Conservation (phyloP, 805 yeast species). For the Starmera dryadoides region DNA sequence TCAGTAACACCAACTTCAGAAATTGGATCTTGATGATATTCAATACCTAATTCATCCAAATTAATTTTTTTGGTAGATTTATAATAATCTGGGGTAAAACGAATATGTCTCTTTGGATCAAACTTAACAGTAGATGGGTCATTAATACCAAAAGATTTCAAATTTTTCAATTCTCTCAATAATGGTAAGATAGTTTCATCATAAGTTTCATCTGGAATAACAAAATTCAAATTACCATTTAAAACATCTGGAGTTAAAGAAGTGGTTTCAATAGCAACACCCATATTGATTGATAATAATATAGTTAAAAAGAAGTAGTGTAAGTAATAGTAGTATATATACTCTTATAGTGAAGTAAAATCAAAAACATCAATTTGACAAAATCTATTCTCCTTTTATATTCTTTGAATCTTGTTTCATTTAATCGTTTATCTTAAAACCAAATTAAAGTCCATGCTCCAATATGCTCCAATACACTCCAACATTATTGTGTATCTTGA, state of each 20-base stretch:
- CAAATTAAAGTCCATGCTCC: no score
- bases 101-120: slow-evolving; percentile 30
- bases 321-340: no score
- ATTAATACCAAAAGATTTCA: slow-evolving; percentile 14
- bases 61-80: slow-evolving; percentile 30
- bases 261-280: not conserved
- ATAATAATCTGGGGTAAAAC: slow-evolving; percentile 30
- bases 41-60: slow-evolving; percentile 43
- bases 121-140: slow-evolving; percentile 21
- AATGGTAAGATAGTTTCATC: slow-evolving; percentile 4
- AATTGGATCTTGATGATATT: slow-evolving; percentile 36
- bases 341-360: no score
- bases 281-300: not conserved
- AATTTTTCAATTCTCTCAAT: not conserved
- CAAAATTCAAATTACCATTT: slow-evolving; percentile 1
- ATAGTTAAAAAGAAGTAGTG: no score
- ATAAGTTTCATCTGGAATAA: slow-evolving; percentile 5
- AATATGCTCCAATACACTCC: no score
- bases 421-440: no score
- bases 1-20: slow-evolving; percentile 49
- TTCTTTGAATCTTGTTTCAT: no score
- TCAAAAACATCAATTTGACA: no score
- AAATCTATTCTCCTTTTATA: no score
- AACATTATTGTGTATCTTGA: no score
- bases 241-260: slow-evolving; percentile 3